Evolutionary conservation across 345 rosid species (phyloP).

Genomic region (Eucalyptus tenuipes): DNA sequence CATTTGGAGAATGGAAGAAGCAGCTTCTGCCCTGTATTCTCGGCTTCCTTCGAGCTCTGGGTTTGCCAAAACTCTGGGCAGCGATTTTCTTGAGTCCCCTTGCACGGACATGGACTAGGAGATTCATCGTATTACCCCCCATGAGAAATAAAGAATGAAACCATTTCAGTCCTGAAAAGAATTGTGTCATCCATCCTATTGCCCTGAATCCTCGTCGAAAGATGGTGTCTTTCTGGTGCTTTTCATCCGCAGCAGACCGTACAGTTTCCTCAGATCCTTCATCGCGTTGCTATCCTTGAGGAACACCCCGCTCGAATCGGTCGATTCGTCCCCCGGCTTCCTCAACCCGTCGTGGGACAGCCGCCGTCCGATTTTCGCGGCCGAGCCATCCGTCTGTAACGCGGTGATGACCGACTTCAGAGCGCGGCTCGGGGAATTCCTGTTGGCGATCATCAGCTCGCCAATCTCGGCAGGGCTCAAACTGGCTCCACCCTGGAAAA

Average conservation of each 20-base stretch:
- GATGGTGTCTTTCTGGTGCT: neutral
- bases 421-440: constrained; percentile 34
- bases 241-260: constrained; percentile 11
- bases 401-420: constrained; percentile 29
- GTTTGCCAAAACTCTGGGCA: neutral
- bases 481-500: constrained; percentile 28
- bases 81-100: neutral
- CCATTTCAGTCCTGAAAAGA: neutral
- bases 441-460: constrained; percentile 37
- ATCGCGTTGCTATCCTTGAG: neutral
- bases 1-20: neutral
- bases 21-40: neutral
- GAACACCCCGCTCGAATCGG: neutral
- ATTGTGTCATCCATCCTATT: neutral
- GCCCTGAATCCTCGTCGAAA: neutral
- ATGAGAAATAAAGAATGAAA: neutral
- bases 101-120: neutral
- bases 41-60: neutral
- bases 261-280: constrained; percentile 16
- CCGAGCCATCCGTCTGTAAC: constrained; percentile 6
- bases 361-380: neutral
- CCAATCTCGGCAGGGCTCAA: constrained; percentile 42
- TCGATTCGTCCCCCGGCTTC: neutral
- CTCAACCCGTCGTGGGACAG: neutral
- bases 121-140: neutral